Conservation (phyloP, 768 basidiomycete species). For the Rhodotorula paludigena region DNA sequence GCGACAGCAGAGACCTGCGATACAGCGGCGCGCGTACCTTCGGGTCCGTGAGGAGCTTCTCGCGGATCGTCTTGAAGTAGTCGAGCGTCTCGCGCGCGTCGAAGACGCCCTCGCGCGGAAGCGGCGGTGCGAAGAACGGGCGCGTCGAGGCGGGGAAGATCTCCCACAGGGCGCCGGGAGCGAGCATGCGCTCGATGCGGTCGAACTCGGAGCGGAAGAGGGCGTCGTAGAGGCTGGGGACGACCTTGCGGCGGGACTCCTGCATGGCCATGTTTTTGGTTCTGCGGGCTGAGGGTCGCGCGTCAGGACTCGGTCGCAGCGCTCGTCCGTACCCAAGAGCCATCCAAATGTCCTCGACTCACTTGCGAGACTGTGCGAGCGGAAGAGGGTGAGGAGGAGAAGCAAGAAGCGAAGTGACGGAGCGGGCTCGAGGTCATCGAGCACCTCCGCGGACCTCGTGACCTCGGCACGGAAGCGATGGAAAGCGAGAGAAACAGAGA, state of each 20-base stretch:
- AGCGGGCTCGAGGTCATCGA: too few species aligned
- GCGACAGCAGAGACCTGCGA: not conserved
- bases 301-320: too few species aligned
- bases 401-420: too few species aligned
- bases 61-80: slow-evolving; percentile 1
- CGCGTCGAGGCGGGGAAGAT: not conserved
- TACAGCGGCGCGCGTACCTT: not conserved
- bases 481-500: too few species aligned
- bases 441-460: too few species aligned
- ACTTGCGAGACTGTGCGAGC: too few species aligned
- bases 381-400: too few species aligned
- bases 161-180: not conserved
- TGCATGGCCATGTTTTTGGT: not conserved
- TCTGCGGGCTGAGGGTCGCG: too few species aligned
- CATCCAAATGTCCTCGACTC: too few species aligned
- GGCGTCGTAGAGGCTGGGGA: not conserved
- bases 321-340: too few species aligned
- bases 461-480: too few species aligned
- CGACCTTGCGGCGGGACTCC: not conserved
- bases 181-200: not conserved
- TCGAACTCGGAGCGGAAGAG: not conserved
- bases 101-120: not conserved
- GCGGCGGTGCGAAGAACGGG: slow-evolving; percentile 1
- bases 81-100: not conserved
- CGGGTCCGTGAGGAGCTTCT: not conserved